These are phyloP conservation scores for Penicillium dipodomyicola DNA, from an alignment of 495 filamentous ascomycete genomes.

Conservation along the genomic window DNA sequence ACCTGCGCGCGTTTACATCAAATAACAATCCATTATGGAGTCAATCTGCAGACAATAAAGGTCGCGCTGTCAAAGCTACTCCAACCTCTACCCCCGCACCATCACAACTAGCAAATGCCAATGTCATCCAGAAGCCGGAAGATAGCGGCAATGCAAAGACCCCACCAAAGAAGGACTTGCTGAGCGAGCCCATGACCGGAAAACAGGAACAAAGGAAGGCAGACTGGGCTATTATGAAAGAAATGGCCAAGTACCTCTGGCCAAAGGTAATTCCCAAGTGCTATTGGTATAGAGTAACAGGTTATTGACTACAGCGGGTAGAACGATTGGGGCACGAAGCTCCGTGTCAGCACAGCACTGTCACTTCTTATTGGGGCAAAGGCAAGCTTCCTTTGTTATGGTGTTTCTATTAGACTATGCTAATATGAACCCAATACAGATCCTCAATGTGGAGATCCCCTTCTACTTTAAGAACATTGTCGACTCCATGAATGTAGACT, in stretches of 20 bases:
- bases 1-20: conserved; percentile 34
- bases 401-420: not conserved
- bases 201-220: conserved; percentile 90
- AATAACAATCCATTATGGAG: conserved; percentile 18
- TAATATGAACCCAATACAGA: conserved; percentile 39
- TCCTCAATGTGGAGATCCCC: conserved; percentile 94
- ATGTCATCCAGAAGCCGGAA: conserved; percentile 23
- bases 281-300: conserved; percentile 3
- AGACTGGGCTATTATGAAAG: conserved; percentile 97
- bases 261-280: conserved; percentile 60
- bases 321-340: conserved; percentile 75
- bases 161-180: conserved; percentile 49
- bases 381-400: conserved; percentile 31
- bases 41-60: conserved; percentile 18
- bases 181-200: conserved; percentile 53
- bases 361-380: conserved; percentile 85
- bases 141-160: conserved; percentile 28
- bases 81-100: conserved; percentile 12
- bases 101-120: conserved; percentile 22
- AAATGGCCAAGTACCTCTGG: conserved; percentile 97
- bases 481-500: conserved; percentile 95
- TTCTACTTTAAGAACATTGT: conserved; percentile 99
- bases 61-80: conserved; percentile 15
- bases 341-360: conserved; percentile 78
- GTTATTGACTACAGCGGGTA: conserved; percentile 24